Evolutionary conservation across 805 yeast species (phyloP).

Genomic region (Saturnispora mendoncae): DNA sequence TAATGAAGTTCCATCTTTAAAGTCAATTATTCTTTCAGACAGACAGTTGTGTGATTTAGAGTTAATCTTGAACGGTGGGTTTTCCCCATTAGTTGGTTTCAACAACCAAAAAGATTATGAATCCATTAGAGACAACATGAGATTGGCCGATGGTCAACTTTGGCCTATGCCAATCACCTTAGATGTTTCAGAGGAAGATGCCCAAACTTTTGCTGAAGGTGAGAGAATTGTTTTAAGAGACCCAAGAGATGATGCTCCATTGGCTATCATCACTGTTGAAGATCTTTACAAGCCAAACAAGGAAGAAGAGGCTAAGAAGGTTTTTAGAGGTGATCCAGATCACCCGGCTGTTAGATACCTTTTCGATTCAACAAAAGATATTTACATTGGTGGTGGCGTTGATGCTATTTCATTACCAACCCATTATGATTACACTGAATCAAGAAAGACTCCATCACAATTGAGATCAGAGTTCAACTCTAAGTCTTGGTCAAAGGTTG

Average conservation of each 20-base stretch:
- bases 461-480: constrained; percentile 73
- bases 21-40: constrained; percentile 53
- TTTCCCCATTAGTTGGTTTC: constrained; percentile 73
- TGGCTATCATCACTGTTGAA: constrained; percentile 73
- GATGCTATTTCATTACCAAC: constrained; percentile 78
- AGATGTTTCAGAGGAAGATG: constrained; percentile 50
- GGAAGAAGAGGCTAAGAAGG: constrained; percentile 68
- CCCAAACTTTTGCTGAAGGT: constrained; percentile 43
- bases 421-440: constrained; percentile 84
- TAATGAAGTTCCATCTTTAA: constrained; percentile 45
- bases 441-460: constrained; percentile 86
- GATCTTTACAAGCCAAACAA: constrained; percentile 82
- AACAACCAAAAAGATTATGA: constrained; percentile 58
- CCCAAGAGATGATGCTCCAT: constrained; percentile 66
- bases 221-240: constrained; percentile 68
- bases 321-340: constrained; percentile 93
- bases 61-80: constrained; percentile 86
- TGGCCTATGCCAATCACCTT: constrained; percentile 93
- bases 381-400: constrained; percentile 79
- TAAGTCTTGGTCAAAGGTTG: constrained; percentile 81
- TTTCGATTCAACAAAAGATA: constrained; percentile 65
- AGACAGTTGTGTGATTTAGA: constrained; percentile 93
- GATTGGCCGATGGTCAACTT: constrained; percentile 66
- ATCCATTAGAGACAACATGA: constrained; percentile 56
- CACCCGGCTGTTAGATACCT: constrained; percentile 86